Conservation (phyloP, 768 basidiomycete species). For the Trichaptum fuscoviolaceum region DNA sequence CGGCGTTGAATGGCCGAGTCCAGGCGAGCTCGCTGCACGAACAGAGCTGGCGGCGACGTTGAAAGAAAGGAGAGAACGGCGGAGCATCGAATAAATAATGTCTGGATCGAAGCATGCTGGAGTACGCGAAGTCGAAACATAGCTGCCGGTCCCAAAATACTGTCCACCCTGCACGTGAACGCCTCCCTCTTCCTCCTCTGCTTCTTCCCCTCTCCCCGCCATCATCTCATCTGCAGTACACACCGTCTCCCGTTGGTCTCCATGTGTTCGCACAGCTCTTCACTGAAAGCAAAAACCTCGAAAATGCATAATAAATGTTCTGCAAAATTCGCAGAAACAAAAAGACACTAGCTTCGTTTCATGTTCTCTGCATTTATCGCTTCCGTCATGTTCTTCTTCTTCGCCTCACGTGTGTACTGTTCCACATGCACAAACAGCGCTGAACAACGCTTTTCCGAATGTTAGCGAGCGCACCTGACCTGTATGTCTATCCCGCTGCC, state of each 20-base stretch:
- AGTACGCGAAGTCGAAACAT: neutral
- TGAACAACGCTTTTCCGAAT: neutral
- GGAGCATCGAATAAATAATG: neutral
- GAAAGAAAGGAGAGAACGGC: neutral
- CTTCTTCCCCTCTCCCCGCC: neutral
- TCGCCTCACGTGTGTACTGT: neutral
- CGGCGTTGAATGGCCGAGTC: no score
- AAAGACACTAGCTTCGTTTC: neutral
- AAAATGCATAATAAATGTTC: neutral
- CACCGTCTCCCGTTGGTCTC: no score
- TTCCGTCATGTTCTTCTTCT: neutral
- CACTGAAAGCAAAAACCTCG: neutral
- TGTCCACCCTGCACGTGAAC: neutral
- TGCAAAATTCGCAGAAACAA: neutral
- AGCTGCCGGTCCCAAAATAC: neutral
- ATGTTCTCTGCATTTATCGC: neutral
- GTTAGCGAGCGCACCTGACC: neutral
- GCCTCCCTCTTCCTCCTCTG: neutral
- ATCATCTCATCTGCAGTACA: neutral
- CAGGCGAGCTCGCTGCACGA: neutral
- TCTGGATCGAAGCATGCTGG: neutral
- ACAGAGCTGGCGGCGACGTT: neutral
- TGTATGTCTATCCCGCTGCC: neutral
- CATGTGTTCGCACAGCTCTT: no score
- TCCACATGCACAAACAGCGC: neutral